These are phyloP conservation scores for Pythium myriotylum DNA, from an alignment of 352 stramenopile species.

Conservation along the genomic window DNA sequence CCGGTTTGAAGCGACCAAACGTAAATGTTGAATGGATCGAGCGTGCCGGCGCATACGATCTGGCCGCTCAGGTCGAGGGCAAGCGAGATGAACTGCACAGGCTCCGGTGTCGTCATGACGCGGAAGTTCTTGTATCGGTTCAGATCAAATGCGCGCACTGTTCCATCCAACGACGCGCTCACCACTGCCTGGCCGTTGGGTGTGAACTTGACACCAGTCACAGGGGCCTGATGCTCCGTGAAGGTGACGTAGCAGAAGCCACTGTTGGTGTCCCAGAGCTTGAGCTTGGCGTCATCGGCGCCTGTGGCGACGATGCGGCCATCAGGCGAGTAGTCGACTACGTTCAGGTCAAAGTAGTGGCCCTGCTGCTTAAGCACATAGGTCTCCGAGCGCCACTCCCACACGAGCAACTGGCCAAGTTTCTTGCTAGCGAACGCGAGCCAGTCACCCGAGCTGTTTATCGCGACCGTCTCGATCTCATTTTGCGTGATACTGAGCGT, in stretches of 20 bases:
- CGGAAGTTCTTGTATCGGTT: constrained; percentile 99
- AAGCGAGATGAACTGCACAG: constrained; percentile 97
- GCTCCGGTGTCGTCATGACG: constrained; percentile 96
- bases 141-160: constrained; percentile 98
- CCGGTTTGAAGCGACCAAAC: constrained; percentile 97
- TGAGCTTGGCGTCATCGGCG: constrained; percentile 98
- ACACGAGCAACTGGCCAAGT: constrained; percentile 99
- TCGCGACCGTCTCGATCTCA: constrained; percentile 90
- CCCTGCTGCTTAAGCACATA: constrained; percentile 99
- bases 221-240: constrained; percentile 94
- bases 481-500: constrained; percentile 93
- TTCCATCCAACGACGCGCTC: constrained; percentile 97
- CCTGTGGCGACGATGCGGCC: constrained; percentile 96
- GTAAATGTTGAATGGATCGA: constrained; percentile 98
- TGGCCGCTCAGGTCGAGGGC: constrained; percentile 97
- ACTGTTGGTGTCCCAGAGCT: constrained; percentile 97
- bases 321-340: constrained; percentile 97
- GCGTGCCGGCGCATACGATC: constrained; percentile 93
- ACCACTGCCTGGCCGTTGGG: constrained; percentile 93
- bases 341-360: constrained; percentile 98
- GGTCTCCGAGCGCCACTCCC: constrained; percentile 99
- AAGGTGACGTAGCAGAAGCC: constrained; percentile 99
- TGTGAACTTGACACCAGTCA: constrained; percentile 96
- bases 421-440: constrained; percentile 97
- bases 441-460: constrained; percentile 98